Evolutionary conservation across 176 grass and related monocot genomes (phyloP).

Genomic region (Metroxylon sagu): DNA sequence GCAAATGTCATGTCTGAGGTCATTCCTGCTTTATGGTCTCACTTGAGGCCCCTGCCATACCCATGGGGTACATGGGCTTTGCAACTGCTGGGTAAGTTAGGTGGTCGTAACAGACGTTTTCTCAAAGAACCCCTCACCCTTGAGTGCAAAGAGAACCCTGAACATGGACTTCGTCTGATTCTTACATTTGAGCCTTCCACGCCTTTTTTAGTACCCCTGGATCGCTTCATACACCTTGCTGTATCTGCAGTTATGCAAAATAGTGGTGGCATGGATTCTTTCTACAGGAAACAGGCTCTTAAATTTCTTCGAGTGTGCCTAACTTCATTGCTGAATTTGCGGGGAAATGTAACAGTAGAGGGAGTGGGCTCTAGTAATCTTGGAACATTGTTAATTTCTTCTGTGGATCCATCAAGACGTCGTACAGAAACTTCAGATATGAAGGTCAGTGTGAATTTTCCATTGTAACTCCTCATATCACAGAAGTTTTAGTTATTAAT

Average conservation of each 20-base stretch:
- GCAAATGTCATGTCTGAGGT: constrained; percentile 97
- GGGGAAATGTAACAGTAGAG: constrained; percentile 71
- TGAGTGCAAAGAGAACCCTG: constrained; percentile 98
- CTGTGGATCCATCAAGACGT: constrained; percentile 77
- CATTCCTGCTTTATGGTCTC: constrained; percentile 96
- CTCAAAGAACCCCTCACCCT: constrained; percentile 73
- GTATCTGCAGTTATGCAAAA: constrained; percentile 85
- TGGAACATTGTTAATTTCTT: constrained; percentile 70
- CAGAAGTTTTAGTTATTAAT: too few relatives aligned
- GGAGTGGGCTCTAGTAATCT: constrained; percentile 64
- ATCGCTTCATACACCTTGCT: constrained; percentile 85
- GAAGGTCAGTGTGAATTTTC: constrained; percentile 48
- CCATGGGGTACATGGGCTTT: constrained; percentile 87
- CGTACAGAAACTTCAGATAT: constrained; percentile 72
- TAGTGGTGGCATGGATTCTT: constrained; percentile 59
- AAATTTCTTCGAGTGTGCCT: constrained; percentile 85
- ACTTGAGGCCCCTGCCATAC: constrained; percentile 84
- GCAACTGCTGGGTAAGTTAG: constrained; percentile 88
- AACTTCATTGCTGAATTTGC: constrained; percentile 72
- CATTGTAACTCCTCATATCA: too few relatives aligned
- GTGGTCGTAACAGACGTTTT: constrained; percentile 91
- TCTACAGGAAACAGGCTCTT: constrained; percentile 90
- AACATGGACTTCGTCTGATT: constrained; percentile 91
- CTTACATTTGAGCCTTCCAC: constrained; percentile 97
- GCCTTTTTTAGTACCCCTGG: constrained; percentile 92